A percentile compares a stretch with the other conserved stretches of the same genome.
These are phyloP conservation scores for Neoboletus subvelutipes DNA, from an alignment of 768 basidiomycete species.

Conservation along the genomic window DNA sequence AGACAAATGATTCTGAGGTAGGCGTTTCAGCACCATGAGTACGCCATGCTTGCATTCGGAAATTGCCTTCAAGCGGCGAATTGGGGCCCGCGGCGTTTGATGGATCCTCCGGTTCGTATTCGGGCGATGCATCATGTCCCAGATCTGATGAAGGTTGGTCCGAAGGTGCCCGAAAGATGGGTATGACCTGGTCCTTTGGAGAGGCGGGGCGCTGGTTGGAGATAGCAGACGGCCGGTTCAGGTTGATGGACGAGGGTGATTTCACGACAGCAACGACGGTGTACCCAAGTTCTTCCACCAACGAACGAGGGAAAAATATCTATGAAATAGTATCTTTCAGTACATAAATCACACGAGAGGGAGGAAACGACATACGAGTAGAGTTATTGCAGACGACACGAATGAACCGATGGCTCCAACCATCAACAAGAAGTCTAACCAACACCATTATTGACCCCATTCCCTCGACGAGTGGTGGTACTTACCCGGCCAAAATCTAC, in stretches of 20 bases:
- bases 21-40: slow-evolving; percentile 10
- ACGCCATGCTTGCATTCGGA: slow-evolving; percentile 27
- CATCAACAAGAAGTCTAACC: slow-evolving; percentile 66
- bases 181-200: slow-evolving; percentile 26
- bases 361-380: slow-evolving; percentile 53
- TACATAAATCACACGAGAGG: background rate
- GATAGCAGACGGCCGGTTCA: slow-evolving; percentile 11
- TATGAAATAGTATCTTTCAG: slow-evolving; percentile 22
- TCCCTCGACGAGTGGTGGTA: background rate
- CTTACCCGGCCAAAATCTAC: slow-evolving; percentile 62
- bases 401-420: slow-evolving; percentile 72
- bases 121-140: slow-evolving; percentile 36
- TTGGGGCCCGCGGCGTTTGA: slow-evolving; percentile 9
- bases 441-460: background rate
- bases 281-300: slow-evolving; percentile 64
- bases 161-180: slow-evolving; percentile 22
- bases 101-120: slow-evolving; percentile 40
- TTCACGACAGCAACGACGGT: slow-evolving; percentile 36
- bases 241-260: slow-evolving; percentile 27
- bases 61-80: slow-evolving; percentile 23
- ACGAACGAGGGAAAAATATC: slow-evolving; percentile 80
- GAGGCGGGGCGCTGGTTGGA: slow-evolving; percentile 14
- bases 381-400: slow-evolving; percentile 76
- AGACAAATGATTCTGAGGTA: slow-evolving; percentile 25
- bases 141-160: slow-evolving; percentile 20